Percentiles rank a stretch among this genome's conserved stretches.
These are phyloP conservation scores for Globisporangium okanoganense DNA, from an alignment of 352 stramenopile species.

Conservation along the genomic window DNA sequence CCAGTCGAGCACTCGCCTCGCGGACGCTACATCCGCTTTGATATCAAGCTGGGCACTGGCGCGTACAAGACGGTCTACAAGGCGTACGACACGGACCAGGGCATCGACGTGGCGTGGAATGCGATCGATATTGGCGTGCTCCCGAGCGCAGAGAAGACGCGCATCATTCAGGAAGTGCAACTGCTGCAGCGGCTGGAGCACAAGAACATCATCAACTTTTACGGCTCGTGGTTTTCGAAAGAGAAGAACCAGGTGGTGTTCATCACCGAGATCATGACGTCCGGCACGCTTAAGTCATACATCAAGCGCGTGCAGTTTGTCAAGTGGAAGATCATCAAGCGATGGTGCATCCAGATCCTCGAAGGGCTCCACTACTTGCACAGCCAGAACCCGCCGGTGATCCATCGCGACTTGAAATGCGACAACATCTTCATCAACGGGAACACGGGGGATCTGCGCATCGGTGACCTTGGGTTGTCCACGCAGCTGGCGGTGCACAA, in stretches of 20 bases:
- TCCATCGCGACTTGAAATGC: slow-evolving; percentile 93
- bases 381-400: slow-evolving; percentile 86
- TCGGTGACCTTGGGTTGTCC: slow-evolving; percentile 95
- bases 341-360: slow-evolving; percentile 97
- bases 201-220: slow-evolving; percentile 99
- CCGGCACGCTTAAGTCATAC: slow-evolving; percentile 93
- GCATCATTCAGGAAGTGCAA: slow-evolving; percentile 98
- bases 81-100: slow-evolving; percentile 97
- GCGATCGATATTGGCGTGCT: slow-evolving; percentile 96
- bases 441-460: slow-evolving; percentile 96
- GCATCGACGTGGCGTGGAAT: slow-evolving; percentile 99
- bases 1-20: slow-evolving; percentile 75
- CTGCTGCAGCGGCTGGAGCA: slow-evolving; percentile 97
- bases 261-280: slow-evolving; percentile 99
- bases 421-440: slow-evolving; percentile 99
- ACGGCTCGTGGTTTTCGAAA: slow-evolving; percentile 97
- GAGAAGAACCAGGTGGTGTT: slow-evolving; percentile 99
- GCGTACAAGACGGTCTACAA: slow-evolving; percentile 92
- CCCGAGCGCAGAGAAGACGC: slow-evolving; percentile 91
- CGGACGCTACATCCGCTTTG: slow-evolving; percentile 84
- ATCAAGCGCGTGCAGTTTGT: slow-evolving; percentile 98
- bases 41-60: slow-evolving; percentile 76
- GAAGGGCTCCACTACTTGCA: slow-evolving; percentile 93
- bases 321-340: slow-evolving; percentile 98
- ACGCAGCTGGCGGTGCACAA: slow-evolving; percentile 80